Base-by-base conservation (phyloP, 495 filamentous ascomycete species). In the Aspergillus olivimuriae region DNA sequence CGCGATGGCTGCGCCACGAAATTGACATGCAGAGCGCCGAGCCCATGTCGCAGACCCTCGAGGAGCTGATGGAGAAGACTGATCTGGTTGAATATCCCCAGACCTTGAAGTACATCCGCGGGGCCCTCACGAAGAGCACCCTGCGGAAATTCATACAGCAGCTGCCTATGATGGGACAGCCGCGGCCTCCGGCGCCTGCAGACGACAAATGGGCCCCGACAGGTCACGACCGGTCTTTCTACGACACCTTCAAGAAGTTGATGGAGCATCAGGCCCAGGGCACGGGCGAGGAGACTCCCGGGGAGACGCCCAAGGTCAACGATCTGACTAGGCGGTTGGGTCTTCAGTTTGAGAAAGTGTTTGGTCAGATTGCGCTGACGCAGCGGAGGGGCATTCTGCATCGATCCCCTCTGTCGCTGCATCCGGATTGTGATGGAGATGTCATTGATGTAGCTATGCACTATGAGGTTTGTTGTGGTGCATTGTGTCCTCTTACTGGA, bases 1-100 rank as follows among this genome's bases (percentile, higher is more conserved):
- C 86, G 0, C 70, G 72, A 40, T 98, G 91, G 92, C 73, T 98
- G 28, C 78, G 81, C 4, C 74, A 89, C 46, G 84, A 92, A 53
- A 91, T 97, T 39, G 86, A 94, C 18, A 66, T 68, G 16, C 62
- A 74, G 17, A 63, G 55, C 21, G 58, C 62, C 26, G 73, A 76
- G 36, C 65, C 66, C 3, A 62, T 66, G 47, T 67, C 66, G 1
- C 65, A 69, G 40, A 68, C 70, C 4, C 44, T 64, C 11, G 68
- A 72, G 43, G 74, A 77, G 21, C 51, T 66, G 19, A 56, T 64
- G 34, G 72, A 75, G 34, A 75, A 69, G 36, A 63, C 66, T 14
- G 60, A 70, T 15, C 49, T 64, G 6, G 56, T 74, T 4, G 69
- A 77, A 30, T 61, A 77, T 39, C 65, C 68, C 19, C 62, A 58